These are phyloP conservation scores for Lycium ferocissimum DNA, from an alignment of 257 asterid species.

Conservation along the genomic window DNA sequence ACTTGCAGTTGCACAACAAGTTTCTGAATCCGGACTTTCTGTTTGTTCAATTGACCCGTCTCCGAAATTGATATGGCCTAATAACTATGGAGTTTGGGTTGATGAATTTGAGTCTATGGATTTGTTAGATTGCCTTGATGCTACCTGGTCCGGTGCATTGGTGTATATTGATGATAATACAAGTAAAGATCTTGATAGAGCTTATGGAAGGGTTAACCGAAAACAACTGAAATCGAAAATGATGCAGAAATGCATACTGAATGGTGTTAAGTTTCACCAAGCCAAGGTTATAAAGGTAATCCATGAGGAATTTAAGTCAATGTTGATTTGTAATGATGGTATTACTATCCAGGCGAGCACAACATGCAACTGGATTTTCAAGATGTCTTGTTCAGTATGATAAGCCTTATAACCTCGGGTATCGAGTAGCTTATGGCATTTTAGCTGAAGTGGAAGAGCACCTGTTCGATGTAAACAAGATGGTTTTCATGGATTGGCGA, in stretches of 20 bases:
- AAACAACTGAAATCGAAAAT: constrained; percentile 85
- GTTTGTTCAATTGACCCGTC: constrained; percentile 94
- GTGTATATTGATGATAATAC: constrained; percentile 70
- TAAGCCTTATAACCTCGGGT: constrained; percentile 95
- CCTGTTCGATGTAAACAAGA: constrained; percentile 82
- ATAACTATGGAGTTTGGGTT: constrained; percentile 98
- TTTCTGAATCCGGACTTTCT: constrained; percentile 91
- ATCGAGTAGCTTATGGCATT: constrained; percentile 96
- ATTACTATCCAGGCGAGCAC: constrained; percentile 87
- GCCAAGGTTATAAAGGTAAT: constrained; percentile 92
- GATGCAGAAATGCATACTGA: constrained; percentile 88
- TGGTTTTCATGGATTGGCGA: constrained; percentile 99
- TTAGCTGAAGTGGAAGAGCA: constrained; percentile 92
- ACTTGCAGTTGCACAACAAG: constrained; percentile 96
- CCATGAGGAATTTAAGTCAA: constrained; percentile 83
- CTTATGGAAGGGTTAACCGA: constrained; percentile 90
- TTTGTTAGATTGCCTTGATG: constrained; percentile 89
- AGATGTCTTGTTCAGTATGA: constrained; percentile 84
- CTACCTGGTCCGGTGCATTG: constrained; percentile 90
- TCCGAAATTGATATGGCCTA: constrained; percentile 92
- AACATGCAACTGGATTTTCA: constrained; percentile 94
- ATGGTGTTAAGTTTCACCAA: constrained; percentile 94
- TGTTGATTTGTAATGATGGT: constrained; percentile 88
- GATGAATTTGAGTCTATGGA: constrained; percentile 99
- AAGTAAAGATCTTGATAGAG: constrained; percentile 75